phyloP scores from a whole-genome alignment of 805 yeast species.

The Wickerhamiella domercqiae region DNA sequence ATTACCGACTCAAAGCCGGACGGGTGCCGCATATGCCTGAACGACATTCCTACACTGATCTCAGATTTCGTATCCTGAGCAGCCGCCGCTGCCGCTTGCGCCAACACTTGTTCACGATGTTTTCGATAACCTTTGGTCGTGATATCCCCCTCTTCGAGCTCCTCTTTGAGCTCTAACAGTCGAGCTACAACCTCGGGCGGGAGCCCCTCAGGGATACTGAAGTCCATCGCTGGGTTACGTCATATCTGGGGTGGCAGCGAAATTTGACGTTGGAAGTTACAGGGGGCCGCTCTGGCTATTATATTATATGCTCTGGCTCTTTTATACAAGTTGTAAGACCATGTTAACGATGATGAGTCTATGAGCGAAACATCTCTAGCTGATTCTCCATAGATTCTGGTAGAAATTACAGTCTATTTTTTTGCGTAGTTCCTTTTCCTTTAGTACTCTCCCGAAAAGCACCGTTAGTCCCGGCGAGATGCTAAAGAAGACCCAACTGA shows the following conservation, averaged over 20 bases:
- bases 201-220: conserved; percentile 19
- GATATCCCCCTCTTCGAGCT: conserved; percentile 43
- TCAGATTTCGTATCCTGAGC: conserved; percentile 3
- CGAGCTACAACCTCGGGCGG: conserved; percentile 17
- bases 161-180: conserved; percentile 15
- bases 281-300: too few relatives aligned
- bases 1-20: conserved; percentile 1
- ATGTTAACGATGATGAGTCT: neutral
- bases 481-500: too few relatives aligned
- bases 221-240: conserved; percentile 14
- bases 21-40: neutral
- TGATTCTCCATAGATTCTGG: too few relatives aligned
- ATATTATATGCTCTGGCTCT: neutral
- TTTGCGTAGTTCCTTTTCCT: too few relatives aligned
- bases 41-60: neutral
- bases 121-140: conserved; percentile 60
- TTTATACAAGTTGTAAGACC: neutral
- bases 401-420: too few relatives aligned
- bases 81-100: conserved; percentile 6
- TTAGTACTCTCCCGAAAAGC: too few relatives aligned
- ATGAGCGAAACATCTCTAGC: too few relatives aligned
- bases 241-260: too few relatives aligned
- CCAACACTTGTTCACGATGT: conserved; percentile 33
- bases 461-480: too few relatives aligned
- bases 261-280: too few relatives aligned